A percentile compares a stretch with the other conserved stretches of the same genome.
These are phyloP conservation scores for Fulvia fulva DNA, from an alignment of 2,329 filamentous ascomycete species.

Conservation along the genomic window DNA sequence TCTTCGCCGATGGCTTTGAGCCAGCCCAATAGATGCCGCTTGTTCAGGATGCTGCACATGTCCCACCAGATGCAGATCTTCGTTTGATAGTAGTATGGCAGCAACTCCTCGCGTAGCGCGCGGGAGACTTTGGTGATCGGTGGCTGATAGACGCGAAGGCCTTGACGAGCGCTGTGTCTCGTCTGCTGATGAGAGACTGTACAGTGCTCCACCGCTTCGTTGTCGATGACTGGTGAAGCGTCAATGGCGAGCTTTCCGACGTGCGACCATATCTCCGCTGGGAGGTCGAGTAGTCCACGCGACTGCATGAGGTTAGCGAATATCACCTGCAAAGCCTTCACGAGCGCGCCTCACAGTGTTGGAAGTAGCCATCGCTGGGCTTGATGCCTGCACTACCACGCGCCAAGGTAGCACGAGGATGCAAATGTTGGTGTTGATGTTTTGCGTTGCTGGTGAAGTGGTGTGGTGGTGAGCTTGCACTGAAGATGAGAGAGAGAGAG, in stretches of 20 bases:
- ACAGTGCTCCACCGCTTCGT: not conserved
- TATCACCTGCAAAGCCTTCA: no score
- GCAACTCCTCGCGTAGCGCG: not conserved
- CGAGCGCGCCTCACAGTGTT: no score
- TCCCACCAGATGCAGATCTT: not conserved
- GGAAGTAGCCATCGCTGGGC: no score
- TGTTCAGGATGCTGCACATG: not conserved
- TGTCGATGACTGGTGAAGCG: not conserved
- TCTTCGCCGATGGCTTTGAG: not conserved
- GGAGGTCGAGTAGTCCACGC: not conserved
- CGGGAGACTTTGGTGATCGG: not conserved
- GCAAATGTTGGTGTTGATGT: no score
- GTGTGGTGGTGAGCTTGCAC: no score
- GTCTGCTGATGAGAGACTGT: not conserved
- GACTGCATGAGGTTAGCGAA: no score
- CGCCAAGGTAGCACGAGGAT: no score
- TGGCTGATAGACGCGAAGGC: not conserved
- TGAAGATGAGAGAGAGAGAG: no score
- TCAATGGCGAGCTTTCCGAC: not conserved
- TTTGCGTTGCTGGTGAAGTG: no score
- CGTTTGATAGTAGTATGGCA: not conserved
- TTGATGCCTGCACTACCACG: no score
- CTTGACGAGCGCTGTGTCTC: not conserved
- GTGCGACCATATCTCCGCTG: not conserved
- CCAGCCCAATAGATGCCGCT: not conserved